Base-by-base conservation (phyloP, 345 rosid genomes). In the Syzygium oleosum region DNA sequence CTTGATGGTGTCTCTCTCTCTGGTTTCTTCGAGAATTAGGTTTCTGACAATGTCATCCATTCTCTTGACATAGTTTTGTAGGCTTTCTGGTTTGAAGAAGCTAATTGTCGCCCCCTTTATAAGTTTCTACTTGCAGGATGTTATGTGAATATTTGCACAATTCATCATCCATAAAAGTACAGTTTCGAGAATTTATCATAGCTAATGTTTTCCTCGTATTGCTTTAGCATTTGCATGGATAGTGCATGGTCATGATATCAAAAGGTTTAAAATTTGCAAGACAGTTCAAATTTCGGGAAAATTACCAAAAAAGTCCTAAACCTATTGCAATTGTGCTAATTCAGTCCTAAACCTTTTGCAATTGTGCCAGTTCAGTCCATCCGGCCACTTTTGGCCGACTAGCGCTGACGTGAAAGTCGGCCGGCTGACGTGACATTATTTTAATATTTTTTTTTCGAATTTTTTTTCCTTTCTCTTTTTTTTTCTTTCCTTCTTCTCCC, bases 81-180 rank as follows among this genome's bases (percentile, higher is more conserved):
- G 68, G 80, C 84, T 87, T 46, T 87, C 84, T 41, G 89, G 89
- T 38, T 84, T 87, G 21, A 87, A 23, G 86, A 84, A 87, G 86
- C 46, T 63, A 80, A 51, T 11, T 61, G 84, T 51, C 17, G 84
- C 31, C n/a, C 34, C 84, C 84, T 68, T 87, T 31, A 87, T 59
- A 7, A 61, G 25, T 83, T 27, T 84, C 68, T 41, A 79, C 88
- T 78, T 79, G 52, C 8, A 17, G 38, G n/a, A 86, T 19, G 21
- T 85, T 12, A 51, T 29, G 31, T 11, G 61, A 84, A 10, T 29
- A 53, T 29, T n/a, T 52, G 59, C 1, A 52, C 51, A n/a, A 38
- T 21, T 25, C 52, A 29, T 25, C 86, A 29, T 85, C 49, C 21
- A 55, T 14, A 9, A 31, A 85, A 65, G 52, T 49, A 31, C n/a